Evolutionary conservation across 176 grass and related monocot species (phyloP).

Genomic region (Juncus inflexus): DNA sequence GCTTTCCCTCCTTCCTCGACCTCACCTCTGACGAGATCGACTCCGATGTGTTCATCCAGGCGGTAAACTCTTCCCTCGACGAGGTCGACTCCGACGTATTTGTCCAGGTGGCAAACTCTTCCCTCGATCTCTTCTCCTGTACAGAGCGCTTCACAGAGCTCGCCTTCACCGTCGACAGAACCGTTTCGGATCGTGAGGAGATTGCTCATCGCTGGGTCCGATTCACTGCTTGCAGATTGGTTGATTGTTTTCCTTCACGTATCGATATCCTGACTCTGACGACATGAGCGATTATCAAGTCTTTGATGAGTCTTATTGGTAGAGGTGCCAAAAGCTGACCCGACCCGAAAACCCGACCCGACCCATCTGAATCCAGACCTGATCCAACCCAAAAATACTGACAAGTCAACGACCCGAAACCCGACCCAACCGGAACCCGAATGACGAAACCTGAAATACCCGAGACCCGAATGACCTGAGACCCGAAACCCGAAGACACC

Average conservation of each 20-base stretch:
- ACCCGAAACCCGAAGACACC: no score
- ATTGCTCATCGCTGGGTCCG: background rate
- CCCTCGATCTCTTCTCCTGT: background rate
- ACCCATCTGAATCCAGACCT: no score
- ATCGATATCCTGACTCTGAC: background rate
- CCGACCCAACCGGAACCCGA: no score
- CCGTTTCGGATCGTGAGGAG: background rate
- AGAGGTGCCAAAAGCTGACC: no score
- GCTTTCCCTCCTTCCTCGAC: background rate
- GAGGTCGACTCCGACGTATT: no score
- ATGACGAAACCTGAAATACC: no score
- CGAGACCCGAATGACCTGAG: no score
- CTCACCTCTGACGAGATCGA: background rate
- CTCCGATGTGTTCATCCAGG: background rate
- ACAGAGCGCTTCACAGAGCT: background rate
- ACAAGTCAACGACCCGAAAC: no score
- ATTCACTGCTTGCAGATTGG: background rate
- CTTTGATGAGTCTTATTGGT: background rate
- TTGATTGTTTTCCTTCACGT: slow-evolving; percentile 8
- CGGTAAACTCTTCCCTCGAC: background rate
- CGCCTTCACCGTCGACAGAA: background rate
- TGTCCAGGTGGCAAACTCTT: background rate
- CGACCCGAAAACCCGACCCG: no score
- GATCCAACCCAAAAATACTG: no score
- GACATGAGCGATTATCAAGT: background rate